Evolutionary conservation across 768 basidiomycete species (phyloP), one percentile per base, ranked within the genome.

Genomic region (Termitomyces sp.): DNA sequence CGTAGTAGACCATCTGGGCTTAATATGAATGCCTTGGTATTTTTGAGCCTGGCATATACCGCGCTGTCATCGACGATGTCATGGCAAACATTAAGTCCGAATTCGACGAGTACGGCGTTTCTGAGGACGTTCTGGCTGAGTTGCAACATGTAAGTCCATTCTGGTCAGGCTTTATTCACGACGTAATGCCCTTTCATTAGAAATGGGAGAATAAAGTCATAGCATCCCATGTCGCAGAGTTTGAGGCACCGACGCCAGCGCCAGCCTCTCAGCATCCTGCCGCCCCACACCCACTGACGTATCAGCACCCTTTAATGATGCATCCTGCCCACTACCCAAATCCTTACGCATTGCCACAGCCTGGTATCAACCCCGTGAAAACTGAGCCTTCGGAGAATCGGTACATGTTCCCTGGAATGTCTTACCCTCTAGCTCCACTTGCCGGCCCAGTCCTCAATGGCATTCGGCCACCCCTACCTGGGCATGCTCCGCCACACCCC

Each of bases 171-270:
- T 52, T 41, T 7, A 41, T 57, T 58, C 56, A 46, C 47, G 57
- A 56, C 30, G 20, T 59, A 57, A 60, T 66, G 53, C 62, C 43
- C 43, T 33, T 53, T 54, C 49, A 54, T 36, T 73, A 98, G 92
- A 93, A 92, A 88, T 99, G 97, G 97, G 90, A 98, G 71, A 81
- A 79, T 67, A 97, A 97, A 71, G 87, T 99, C 50, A 82, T 97
- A 40, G 87, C 87, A n/a, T 95, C 93, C 2, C 87, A 90, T 66
- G 96, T 97, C 22, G 97, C 97, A 52, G 93, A 98, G 64, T 98
- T 97, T 70, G 90, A 92, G 69, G 74, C 82, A 18, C 74, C 74
- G 64, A 18, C 73, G 14, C 69, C 76, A 1, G 64, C 72, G 9
- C 74, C 71, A 5, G 74, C 72, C 35, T 71, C 79, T 3, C 79